Base-by-base conservation (phyloP, 305 asterid genomes). In the Fraxinus xanthoxyloides region DNA sequence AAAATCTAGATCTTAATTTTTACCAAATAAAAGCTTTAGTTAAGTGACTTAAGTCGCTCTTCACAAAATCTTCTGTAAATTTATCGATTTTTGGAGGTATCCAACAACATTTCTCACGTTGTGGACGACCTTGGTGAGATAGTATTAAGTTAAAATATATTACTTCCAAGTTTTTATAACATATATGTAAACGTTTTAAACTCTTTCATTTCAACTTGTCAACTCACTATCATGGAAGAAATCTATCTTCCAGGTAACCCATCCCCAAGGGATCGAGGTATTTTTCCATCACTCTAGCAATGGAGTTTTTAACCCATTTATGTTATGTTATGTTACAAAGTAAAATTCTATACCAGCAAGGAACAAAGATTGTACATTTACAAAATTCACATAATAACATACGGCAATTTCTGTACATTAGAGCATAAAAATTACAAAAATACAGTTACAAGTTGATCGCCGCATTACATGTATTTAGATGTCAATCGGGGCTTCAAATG, bases 401-500 rank as follows among this genome's bases (percentile, higher is more conserved):
- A 28, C 78, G 48, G 28, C 54, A 70, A 30, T 51, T 48, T 48
- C 82, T 80, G 56, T 80, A 80, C 83, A 80, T 43, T 21, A 59
- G 19, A 9, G 21, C 61, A 78, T 35, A 19, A 36, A 65, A 23
- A 36, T 40, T 36, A 24, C 76, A 65, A 65, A 65, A 77, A 26
- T 67, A 28, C 30, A 77, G 48, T 65, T 17, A 67, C 76, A 79
- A 69, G 34, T 38, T 10, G 23, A 36, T 24, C 76, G n/a, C 0
- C 75, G 26, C 9, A 38, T 38, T 65, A 51, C 36, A 15, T 31
- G 17, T 7, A 34, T 34, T 1, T 4, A 75, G 32, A 36, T 75
- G 32, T 12, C 65, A 76, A 56, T 28, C 38, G 12, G 30, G 69
- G 38, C 26, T 8, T 28, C 35, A 26, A 51, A 26, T 23, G 9